phyloP scores from a whole-genome alignment of 1,284 basidiomycete species.

The Blastosporella zonata region DNA sequence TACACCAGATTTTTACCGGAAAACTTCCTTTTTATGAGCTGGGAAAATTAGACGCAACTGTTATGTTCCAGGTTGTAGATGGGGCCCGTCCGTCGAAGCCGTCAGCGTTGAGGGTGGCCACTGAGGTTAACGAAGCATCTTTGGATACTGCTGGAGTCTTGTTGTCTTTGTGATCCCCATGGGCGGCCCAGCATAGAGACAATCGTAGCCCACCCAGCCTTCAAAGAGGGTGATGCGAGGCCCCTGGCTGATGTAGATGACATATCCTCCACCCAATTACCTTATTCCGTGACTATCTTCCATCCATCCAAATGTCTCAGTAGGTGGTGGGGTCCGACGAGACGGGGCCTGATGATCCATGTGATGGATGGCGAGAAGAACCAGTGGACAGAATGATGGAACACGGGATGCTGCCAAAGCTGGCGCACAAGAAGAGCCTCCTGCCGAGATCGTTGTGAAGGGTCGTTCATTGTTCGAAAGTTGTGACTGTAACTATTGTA shows the following conservation, averaged over 20 bases:
- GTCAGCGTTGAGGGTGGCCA: background rate
- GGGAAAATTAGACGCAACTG: background rate
- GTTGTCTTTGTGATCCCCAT: background rate
- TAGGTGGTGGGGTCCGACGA: too few species aligned
- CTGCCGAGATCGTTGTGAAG: too few species aligned
- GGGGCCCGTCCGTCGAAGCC: conserved; percentile 13
- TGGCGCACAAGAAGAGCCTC: too few species aligned
- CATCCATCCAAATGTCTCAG: too few species aligned
- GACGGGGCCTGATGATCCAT: too few species aligned
- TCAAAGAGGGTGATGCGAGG: background rate
- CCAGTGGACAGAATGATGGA: too few species aligned
- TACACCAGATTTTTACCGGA: conserved; percentile 13
- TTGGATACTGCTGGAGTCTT: background rate
- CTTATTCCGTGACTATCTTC: background rate
- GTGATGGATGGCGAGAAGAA: too few species aligned
- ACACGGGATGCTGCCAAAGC: too few species aligned
- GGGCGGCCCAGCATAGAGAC: background rate
- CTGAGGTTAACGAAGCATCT: background rate
- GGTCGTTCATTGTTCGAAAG: too few species aligned
- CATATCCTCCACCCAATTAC: background rate
- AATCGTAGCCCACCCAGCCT: background rate
- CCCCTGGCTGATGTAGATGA: background rate
- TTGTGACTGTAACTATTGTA: too few species aligned
- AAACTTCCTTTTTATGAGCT: conserved; percentile 10
- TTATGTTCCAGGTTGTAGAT: conserved; percentile 7